Percentiles rank a stretch among this genome's conserved stretches.
phyloP scores from a whole-genome alignment of 257 asterid genomes.

The Orobanche coerulescens region DNA sequence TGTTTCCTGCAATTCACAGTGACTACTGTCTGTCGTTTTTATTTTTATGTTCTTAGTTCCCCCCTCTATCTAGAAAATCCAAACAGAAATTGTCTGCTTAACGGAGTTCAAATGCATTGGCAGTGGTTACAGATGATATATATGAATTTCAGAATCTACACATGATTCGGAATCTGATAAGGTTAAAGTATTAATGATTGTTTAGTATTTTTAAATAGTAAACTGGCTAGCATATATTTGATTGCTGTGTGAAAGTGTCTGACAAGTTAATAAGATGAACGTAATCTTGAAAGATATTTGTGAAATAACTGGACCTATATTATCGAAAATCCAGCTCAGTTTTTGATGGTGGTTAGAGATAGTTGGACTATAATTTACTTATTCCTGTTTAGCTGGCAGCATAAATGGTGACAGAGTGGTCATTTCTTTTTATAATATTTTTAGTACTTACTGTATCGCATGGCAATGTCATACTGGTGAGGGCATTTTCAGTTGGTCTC shows the following conservation, averaged over 20 bases:
- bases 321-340: neutral
- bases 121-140: neutral
- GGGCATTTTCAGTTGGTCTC: neutral
- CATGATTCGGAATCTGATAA: constrained; percentile 4
- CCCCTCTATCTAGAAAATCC: too few relatives aligned
- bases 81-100: constrained; percentile 4
- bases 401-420: neutral
- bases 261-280: neutral
- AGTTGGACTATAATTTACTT: constrained; percentile 5
- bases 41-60: too few relatives aligned
- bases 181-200: constrained; percentile 3
- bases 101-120: neutral
- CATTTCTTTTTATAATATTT: neutral
- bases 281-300: neutral
- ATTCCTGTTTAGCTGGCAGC: neutral
- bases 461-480: neutral
- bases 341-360: neutral
- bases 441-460: neutral
- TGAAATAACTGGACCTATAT: constrained; percentile 3
- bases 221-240: neutral
- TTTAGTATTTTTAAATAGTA: neutral
- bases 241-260: neutral
- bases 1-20: constrained; percentile 2
- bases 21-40: neutral
- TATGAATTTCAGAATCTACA: neutral